Evolutionary conservation across 208 protist genomes (phyloP), one percentile per base, ranked within the genome.

Genomic region (Novymonas esmeraldas): DNA sequence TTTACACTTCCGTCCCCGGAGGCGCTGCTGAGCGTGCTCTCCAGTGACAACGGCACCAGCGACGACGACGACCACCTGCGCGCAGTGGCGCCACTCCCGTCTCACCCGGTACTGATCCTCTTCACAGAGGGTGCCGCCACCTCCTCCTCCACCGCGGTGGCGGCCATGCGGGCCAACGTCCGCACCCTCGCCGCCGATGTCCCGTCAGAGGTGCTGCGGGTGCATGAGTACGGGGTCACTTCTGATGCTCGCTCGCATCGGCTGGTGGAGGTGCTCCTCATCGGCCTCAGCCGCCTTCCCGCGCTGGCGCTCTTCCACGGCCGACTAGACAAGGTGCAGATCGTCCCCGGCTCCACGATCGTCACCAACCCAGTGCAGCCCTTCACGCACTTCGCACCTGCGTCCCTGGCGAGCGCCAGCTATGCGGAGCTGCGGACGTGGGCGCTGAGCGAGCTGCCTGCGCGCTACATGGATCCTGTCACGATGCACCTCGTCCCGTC

Each of bases 391-490:
- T 66, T 62, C 51, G 38, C 64, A 4, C 9, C 22, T 3, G 33
- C 29, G 31, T 42, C 39, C 9, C 39, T 60, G 9, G 4, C n/a
- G 7, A 9, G 28, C 5, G n/a, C 49, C 6, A 60, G 36, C 44
- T 70, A 70, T 45, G 33, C 52, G 11, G 61, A 70, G 51, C 56
- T 86, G 76, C 71, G 75, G 3, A 58, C 63, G n/a, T 82, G 70
- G 75, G 51, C 73, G 50, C 49, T 86, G 44, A 61, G 64, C 39
- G 62, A 73, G 42, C 28, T 73, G 33, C 70, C 82, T 0, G 63
- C 55, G 3, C 75, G 65, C 31, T 88, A 80, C 70, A 34, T 64
- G 13, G 78, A 84, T 54, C 69, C 67, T 0, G 63, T 88, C 14
- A 84, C 78, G n/a, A 65, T 64, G 41, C 66, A 64, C 44, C 39